Conservation (phyloP, 2,329 filamentous ascomycete species). For the Penicillium expansum region DNA sequence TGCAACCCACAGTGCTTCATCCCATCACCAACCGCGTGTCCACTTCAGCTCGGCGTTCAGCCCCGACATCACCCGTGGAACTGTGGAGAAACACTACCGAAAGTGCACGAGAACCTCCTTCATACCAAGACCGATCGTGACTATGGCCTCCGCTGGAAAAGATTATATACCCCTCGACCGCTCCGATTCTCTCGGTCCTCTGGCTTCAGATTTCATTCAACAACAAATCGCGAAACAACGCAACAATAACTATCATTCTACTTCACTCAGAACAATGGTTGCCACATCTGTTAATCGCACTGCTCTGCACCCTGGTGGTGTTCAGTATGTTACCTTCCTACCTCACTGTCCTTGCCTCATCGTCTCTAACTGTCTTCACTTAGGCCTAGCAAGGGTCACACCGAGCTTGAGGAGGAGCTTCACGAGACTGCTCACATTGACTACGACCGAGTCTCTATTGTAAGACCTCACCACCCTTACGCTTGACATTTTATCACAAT, state of each 20-base stretch:
- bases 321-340: conserved; percentile 64
- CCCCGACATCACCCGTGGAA: conserved; percentile 42
- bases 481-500: conserved; percentile 9
- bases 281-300: conserved; percentile 78
- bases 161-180: conserved; percentile 45
- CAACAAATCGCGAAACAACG: conserved; percentile 59
- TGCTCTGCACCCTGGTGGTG: conserved; percentile 82
- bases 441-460: conserved; percentile 97
- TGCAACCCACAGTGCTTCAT: conserved; percentile 21
- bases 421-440: conserved; percentile 98
- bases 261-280: conserved; percentile 53
- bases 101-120: conserved; percentile 23
- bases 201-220: conserved; percentile 56
- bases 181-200: conserved; percentile 47
- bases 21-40: conserved; percentile 22
- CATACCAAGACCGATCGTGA: conserved; percentile 25
- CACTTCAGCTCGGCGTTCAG: conserved; percentile 26
- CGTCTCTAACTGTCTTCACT: conserved; percentile 16
- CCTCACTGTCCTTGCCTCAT: conserved; percentile 11
- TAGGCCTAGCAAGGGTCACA: conserved; percentile 83
- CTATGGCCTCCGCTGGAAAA: conserved; percentile 37
- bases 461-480: conserved; percentile 48
- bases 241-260: conserved; percentile 58
- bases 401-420: conserved; percentile 95
- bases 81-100: conserved; percentile 40